Evolutionary conservation across 306 rosid genomes (phyloP), one percentile per base, ranked within the genome.

Genomic region (Rubus parviflorus): DNA sequence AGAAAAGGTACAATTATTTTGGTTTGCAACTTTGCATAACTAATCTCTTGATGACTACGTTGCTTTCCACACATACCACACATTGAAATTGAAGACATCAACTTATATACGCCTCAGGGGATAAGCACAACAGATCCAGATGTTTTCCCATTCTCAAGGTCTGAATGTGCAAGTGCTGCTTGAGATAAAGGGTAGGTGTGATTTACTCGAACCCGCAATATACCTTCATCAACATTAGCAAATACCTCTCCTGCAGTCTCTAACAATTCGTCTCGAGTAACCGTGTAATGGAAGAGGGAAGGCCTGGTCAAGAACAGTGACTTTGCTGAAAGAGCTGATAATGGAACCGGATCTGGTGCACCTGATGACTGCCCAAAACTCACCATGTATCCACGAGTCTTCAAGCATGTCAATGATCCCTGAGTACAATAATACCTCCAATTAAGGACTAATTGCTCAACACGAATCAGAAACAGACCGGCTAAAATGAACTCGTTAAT

Each of bases 291-390:
- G 84, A 84, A 80, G 20, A 94, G 70, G 73, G 77, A 48, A 4
- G 98, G 98, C 85, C 98, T 86, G 15, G 97, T 90, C 88, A 94
- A 85, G 87, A 89, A 92, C 72, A 92, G 65, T 13, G 97, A 87
- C 73, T 94, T 94, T 23, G 84, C 71, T 56, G 89, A 86, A 76
- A 95, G 68, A 16, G 88, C 82, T 12, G 98, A 85, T 65, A 95
- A 82, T 45, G 97, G 98, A 67, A 94, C 81, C 17, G 97, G 97
- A 53, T 94, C 98, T 5, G 97, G 97, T 12, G 82, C 17, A 48
- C 98, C 98, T 2, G 97, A 94, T 38, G 98, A 89, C 84, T 90
- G 93, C 62, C 98, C 97, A 47, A 92, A 94, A 83, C 79, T 83
- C 40, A 94, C 97, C 97, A 94, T 89, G 88, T 88, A 86, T 30